Percentiles rank a stretch among this genome's conserved stretches.
Conservation (phyloP, 371 early-diverging fungal species). For the Coemansia sp. region DNA sequence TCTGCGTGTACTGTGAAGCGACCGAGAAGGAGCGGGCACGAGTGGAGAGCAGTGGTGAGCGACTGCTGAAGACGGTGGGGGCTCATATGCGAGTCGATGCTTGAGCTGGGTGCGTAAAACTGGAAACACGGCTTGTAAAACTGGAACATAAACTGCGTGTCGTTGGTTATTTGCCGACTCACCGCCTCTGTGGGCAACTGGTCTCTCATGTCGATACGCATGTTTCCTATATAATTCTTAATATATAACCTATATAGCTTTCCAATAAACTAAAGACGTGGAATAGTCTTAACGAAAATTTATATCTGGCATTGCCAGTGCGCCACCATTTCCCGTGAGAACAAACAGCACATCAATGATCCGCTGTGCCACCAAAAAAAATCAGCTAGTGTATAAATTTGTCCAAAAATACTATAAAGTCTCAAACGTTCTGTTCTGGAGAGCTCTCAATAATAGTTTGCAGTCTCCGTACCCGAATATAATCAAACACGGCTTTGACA, state of each 20-base stretch:
- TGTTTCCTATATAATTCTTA: too few relatives aligned
- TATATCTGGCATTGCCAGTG: background rate
- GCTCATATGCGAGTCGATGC: constrained; percentile 3
- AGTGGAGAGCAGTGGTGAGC: constrained; percentile 17
- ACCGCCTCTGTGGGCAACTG: constrained; percentile 16
- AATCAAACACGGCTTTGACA: constrained; percentile 50
- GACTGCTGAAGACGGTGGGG: constrained; percentile 2
- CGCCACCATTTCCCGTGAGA: background rate
- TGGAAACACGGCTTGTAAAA: constrained; percentile 48
- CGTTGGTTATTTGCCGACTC: constrained; percentile 25
- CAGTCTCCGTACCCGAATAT: constrained; percentile 51
- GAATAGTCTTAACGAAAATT: background rate
- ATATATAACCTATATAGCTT: too few relatives aligned
- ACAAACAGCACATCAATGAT: background rate
- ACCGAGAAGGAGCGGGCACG: constrained; percentile 31
- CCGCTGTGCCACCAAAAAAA: background rate
- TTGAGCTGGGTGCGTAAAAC: constrained; percentile 21
- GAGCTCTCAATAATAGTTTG: constrained; percentile 54
- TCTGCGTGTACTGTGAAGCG: constrained; percentile 21
- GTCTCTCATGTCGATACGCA: constrained; percentile 18
- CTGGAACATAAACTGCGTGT: constrained; percentile 50
- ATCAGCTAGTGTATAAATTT: background rate
- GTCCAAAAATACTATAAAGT: constrained; percentile 1
- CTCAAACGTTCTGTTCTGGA: constrained; percentile 50
- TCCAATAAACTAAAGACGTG: background rate